These are phyloP conservation scores for Neonectria faginata DNA, from an alignment of 2,329 filamentous ascomycete species.

Conservation along the genomic window DNA sequence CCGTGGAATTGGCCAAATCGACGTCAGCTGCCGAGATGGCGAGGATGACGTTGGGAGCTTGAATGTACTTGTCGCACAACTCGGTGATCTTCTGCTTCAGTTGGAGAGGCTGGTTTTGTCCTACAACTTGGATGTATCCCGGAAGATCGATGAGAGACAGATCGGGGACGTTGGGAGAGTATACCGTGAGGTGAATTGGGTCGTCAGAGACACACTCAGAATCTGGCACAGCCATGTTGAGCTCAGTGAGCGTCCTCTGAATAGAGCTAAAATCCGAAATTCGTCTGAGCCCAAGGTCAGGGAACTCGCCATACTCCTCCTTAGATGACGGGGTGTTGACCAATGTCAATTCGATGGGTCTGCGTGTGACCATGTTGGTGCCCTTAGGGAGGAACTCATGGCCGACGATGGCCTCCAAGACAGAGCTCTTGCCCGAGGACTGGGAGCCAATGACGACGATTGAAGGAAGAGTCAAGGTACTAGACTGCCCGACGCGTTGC, in stretches of 20 bases:
- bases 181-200: slow-evolving; percentile 94
- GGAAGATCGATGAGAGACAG: slow-evolving; percentile 95
- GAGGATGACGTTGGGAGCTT: slow-evolving; percentile 93
- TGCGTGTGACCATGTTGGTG: slow-evolving; percentile 97
- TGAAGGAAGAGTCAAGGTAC: slow-evolving; percentile 87
- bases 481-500: slow-evolving; percentile 91
- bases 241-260: slow-evolving; percentile 91
- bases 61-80: slow-evolving; percentile 98
- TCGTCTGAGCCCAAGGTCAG: slow-evolving; percentile 87
- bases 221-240: slow-evolving; percentile 93
- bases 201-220: slow-evolving; percentile 95
- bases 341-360: slow-evolving; percentile 94
- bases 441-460: slow-evolving; percentile 99
- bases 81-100: slow-evolving; percentile 96
- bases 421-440: slow-evolving; percentile 97
- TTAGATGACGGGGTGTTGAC: slow-evolving; percentile 92
- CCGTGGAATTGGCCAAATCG: slow-evolving; percentile 95
- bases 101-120: slow-evolving; percentile 88
- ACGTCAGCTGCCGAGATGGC: slow-evolving; percentile 98
- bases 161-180: slow-evolving; percentile 95
- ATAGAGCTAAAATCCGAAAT: slow-evolving; percentile 93
- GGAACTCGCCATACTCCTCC: slow-evolving; percentile 95
- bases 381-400: slow-evolving; percentile 98
- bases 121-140: slow-evolving; percentile 96
- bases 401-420: slow-evolving; percentile 95